Base-by-base conservation (phyloP, 2,329 filamentous ascomycete species). In the Phyllosticta paracitricarpa region DNA sequence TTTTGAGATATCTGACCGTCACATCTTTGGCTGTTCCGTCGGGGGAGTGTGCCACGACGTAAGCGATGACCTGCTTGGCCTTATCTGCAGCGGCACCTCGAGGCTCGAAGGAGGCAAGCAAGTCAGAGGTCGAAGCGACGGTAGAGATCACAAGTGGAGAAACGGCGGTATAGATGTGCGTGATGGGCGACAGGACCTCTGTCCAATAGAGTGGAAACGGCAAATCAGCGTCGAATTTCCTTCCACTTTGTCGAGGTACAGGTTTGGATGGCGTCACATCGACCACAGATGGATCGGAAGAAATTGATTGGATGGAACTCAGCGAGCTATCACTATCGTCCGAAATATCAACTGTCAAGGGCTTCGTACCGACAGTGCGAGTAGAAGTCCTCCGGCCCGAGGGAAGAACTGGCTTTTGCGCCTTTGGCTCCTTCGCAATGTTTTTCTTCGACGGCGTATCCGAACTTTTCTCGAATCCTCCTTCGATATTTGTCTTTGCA, bases 1-100 rank as follows among this genome's bases (percentile, higher is more conserved):
- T 84, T 68, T 88, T 92, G 7, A 99, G 77, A 72, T 99, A 99
- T 28, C 94, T 84, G 10, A 94, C 86, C 0, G 94, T 99, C 17
- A 99, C 89, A 71, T 99, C 94, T 71, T 97, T 97, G 12, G 91
- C 92, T 0, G 91, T 92, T 2, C 89, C 90, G 70, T 97, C 92
- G 2, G 84, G 76, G 0, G 89, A 90, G 73, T 89, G 90, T 0
- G 88, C 92, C 22, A 97, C 79, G 2, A 96, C 83, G 69, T 99
- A 99, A 54, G 89, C 89, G 69, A 96, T 91, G 12, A 96, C 84
- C 72, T 97, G 93, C 67, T 90, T 93, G 0, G 88, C 85, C 68
- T 88, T 91, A 35, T 96, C 91, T 0, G 92, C 91, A 70, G 89
- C 90, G 40, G 81, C 82, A 5, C 93, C 92, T 14, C 91, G 86